Percentiles rank a stretch among this genome's conserved stretches.
Evolutionary conservation across 257 asterid genomes (phyloP).

Genomic region (Mitragyna speciosa): DNA sequence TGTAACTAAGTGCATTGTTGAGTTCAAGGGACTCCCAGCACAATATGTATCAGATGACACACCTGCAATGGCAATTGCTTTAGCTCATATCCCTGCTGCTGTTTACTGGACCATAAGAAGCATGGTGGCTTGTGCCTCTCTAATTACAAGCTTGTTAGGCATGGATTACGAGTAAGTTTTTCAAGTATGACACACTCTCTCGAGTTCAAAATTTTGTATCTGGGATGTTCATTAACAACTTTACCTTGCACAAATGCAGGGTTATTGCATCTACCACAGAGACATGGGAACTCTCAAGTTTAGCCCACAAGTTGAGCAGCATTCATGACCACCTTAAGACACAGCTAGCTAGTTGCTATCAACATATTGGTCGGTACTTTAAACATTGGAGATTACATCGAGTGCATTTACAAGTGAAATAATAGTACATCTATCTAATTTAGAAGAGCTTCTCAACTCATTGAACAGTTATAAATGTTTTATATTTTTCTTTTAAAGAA

Average conservation of each 20-base stretch:
- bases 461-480: too few species aligned
- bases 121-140: conserved; percentile 64
- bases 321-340: conserved; percentile 53
- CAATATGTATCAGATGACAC: conserved; percentile 54
- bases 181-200: neutral
- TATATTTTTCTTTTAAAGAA: neutral
- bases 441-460: neutral
- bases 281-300: conserved; percentile 72
- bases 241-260: conserved; percentile 38
- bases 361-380: conserved; percentile 43
- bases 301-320: conserved; percentile 51
- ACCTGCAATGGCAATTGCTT: conserved; percentile 45
- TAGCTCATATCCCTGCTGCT: conserved; percentile 49
- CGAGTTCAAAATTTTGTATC: too few species aligned
- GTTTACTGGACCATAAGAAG: conserved; percentile 76
- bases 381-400: too few species aligned
- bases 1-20: conserved; percentile 53
- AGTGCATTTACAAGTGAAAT: too few species aligned
- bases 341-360: conserved; percentile 54
- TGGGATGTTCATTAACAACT: neutral
- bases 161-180: conserved; percentile 48
- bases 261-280: conserved; percentile 42
- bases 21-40: conserved; percentile 52
- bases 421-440: too few species aligned
- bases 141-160: conserved; percentile 51